Percentiles rank a stretch among this genome's conserved stretches.
Evolutionary conservation across 768 basidiomycete species (phyloP).

Genomic region (Suillus weaverae): DNA sequence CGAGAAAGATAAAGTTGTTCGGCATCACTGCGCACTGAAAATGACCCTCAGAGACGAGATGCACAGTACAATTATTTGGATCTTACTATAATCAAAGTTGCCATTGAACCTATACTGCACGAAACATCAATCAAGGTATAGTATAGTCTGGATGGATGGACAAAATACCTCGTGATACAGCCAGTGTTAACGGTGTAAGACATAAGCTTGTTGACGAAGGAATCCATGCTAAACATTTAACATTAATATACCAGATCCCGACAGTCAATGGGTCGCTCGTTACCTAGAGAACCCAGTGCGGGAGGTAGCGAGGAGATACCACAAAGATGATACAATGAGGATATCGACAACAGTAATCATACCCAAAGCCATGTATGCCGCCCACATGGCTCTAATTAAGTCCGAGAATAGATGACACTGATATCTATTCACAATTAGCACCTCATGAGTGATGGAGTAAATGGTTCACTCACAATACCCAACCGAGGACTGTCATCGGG

Average conservation of each 20-base stretch:
- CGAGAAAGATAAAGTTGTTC: conserved; percentile 1
- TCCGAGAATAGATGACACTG: background rate
- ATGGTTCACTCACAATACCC: background rate
- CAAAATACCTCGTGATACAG: background rate
- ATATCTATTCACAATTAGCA: background rate
- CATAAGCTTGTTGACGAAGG: background rate
- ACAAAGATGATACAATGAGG: background rate
- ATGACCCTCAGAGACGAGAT: background rate
- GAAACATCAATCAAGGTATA: background rate
- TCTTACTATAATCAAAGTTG: background rate
- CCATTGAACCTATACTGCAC: conserved; percentile 1
- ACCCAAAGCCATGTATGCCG: background rate
- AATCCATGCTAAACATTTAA: background rate
- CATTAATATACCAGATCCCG: background rate
- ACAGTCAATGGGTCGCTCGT: background rate
- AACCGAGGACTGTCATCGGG: background rate
- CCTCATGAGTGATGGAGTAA: background rate
- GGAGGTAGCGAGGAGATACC: background rate
- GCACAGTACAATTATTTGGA: no score
- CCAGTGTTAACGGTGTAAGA: background rate
- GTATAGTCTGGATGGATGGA: background rate
- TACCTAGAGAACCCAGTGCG: background rate
- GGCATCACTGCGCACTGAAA: conserved; percentile 4
- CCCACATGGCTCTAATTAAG: background rate
- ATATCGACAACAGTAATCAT: background rate